Base-by-base conservation (phyloP, 2,329 filamentous ascomycete genomes). In the Xylariaceae sp. region DNA sequence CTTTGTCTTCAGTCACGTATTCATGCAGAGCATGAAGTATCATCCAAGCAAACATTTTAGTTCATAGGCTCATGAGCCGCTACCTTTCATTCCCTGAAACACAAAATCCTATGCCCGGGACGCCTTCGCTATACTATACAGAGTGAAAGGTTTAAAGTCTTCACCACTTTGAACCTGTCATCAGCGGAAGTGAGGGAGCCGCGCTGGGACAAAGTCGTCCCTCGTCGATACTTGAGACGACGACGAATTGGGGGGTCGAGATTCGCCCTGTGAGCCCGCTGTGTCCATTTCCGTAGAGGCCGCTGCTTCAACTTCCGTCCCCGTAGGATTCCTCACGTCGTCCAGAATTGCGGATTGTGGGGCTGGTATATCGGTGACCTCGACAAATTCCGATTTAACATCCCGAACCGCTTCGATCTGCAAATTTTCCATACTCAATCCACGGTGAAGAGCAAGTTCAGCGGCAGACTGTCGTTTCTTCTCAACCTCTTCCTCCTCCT, bases 111-210 rank as follows among this genome's bases (percentile, higher is more conserved):
- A 53, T 53, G 22, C 47, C 45, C n/a, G 14, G 45, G 56, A 55
- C 55, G 55, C 55, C 55, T 22, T 53, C 53, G 53, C 56, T 48
- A 42, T 55, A 47, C 51, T 55, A 39, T 56, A 51, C 55, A 54
- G 39, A 45, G 50, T 46, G 38, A 16, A 42, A 42, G 48, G 22
- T 28, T 28, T 7, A 28, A 28, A 28, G 22, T 28, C 22, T 28
- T 28, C 22, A 28, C 22, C 22, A 28, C 22, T 28, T 28, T 28
- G 22, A 28, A 5, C 7, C 22, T 7, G 7, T 28, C 45, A 48
- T 56, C 45, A 81, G 57, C 70, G 70, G 69, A 86, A 81, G 48
- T 75, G 74, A 36, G 83, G 83, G 53, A 86, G 65, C 53, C 81
- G 73, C 34, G 83, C 83, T 4, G 82, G 82, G 18, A 85, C 71